Percentiles rank a stretch among this genome's conserved stretches.
These are phyloP conservation scores for Nicotiana obtusifolia DNA, from an alignment of 257 asterid genomes.

Conservation along the genomic window DNA sequence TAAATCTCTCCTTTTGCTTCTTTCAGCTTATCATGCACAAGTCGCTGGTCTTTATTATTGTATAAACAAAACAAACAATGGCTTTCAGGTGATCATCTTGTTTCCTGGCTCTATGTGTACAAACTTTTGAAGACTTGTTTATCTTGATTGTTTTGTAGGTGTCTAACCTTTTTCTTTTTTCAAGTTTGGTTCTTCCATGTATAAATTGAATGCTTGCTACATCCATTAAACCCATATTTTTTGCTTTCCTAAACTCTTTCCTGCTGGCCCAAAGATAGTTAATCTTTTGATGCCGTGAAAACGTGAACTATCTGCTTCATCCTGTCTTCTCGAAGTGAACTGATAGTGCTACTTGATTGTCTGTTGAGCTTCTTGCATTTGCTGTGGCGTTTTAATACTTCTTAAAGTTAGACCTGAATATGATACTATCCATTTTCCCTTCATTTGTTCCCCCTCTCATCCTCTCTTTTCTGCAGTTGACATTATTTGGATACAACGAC, in stretches of 20 bases:
- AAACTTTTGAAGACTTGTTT: background rate
- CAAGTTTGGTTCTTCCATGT: background rate
- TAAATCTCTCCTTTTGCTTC: slow-evolving; percentile 16
- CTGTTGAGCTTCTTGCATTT: background rate
- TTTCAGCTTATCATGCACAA: slow-evolving; percentile 91
- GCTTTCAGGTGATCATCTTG: slow-evolving; percentile 69
- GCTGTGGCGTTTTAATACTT: background rate
- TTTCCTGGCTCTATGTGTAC: background rate
- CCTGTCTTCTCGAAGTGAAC: slow-evolving; percentile 1
- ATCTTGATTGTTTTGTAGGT: background rate
- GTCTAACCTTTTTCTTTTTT: background rate
- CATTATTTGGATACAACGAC: slow-evolving; percentile 81
- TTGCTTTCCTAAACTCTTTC: background rate
- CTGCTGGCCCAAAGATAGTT: background rate
- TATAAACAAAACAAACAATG: slow-evolving; percentile 52
- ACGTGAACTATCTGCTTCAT: background rate
- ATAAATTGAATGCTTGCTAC: background rate
- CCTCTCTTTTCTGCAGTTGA: slow-evolving; percentile 46
- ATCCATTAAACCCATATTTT: background rate
- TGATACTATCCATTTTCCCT: background rate
- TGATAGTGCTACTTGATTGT: background rate
- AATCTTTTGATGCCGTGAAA: background rate
- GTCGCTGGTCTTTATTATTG: slow-evolving; percentile 94
- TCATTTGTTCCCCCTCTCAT: slow-evolving; percentile 11
- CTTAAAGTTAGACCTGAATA: background rate